Evolutionary conservation across 108 stramenopile genomes (phyloP).

Genomic region (Cafeteria roenbergensis): DNA sequence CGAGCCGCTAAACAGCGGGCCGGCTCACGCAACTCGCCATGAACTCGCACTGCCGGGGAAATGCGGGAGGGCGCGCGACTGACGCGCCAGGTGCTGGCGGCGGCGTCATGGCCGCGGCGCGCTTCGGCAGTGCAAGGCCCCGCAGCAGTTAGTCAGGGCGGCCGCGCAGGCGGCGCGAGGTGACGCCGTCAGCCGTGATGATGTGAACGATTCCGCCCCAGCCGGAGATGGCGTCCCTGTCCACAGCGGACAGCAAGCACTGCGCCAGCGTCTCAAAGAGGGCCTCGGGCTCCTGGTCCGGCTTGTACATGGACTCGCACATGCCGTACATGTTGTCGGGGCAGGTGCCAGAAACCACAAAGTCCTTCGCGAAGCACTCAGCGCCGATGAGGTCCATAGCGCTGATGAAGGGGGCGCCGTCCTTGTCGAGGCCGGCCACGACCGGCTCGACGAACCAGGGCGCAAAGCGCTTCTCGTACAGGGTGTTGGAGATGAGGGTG

Average conservation of each 20-base stretch:
- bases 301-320: constrained; percentile 89
- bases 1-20: too few relatives aligned
- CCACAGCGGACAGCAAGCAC: constrained; percentile 80
- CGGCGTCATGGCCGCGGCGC: too few relatives aligned
- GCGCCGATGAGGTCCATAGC: constrained; percentile 95
- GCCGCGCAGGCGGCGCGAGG: constrained; percentile 70
- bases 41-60: too few relatives aligned
- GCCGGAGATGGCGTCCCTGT: constrained; percentile 87
- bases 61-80: too few relatives aligned
- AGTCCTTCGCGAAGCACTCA: constrained; percentile 67
- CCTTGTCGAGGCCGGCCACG: constrained; percentile 74
- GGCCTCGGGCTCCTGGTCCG: constrained; percentile 72
- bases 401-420: constrained; percentile 69
- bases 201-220: constrained; percentile 99
- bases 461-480: constrained; percentile 94
- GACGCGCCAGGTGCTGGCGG: too few relatives aligned
- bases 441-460: constrained; percentile 94
- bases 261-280: constrained; percentile 92
- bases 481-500: constrained; percentile 63
- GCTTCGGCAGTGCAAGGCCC: too few relatives aligned
- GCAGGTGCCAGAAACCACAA: constrained; percentile 92
- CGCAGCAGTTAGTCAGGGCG: constrained; percentile 70
- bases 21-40: too few relatives aligned
- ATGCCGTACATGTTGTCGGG: constrained; percentile 90
- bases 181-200: constrained; percentile 70